These are phyloP conservation scores for Fusarium torulosum DNA, from an alignment of 2,329 filamentous ascomycete genomes.

Conservation along the genomic window DNA sequence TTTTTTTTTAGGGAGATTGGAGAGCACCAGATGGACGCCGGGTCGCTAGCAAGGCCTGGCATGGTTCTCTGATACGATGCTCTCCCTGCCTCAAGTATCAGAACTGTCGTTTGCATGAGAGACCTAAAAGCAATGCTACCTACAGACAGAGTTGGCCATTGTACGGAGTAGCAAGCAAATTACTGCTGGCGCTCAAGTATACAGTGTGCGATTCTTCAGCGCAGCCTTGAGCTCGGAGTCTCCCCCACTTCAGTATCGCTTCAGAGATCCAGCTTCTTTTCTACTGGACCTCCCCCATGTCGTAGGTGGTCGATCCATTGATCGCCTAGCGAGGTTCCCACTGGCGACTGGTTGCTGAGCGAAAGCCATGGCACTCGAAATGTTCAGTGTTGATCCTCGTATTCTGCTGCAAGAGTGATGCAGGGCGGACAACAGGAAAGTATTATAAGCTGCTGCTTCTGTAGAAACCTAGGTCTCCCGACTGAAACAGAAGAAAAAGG, in stretches of 20 bases:
- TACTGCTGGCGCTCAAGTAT: slow-evolving; percentile 34
- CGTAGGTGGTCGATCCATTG: slow-evolving; percentile 31
- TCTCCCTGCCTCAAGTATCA: slow-evolving; percentile 1
- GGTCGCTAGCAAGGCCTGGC: slow-evolving; percentile 6
- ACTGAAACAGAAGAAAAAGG: slow-evolving; percentile 1
- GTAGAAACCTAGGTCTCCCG: not conserved
- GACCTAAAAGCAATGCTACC: not conserved
- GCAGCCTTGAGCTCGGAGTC: slow-evolving; percentile 47
- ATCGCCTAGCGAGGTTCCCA: slow-evolving; percentile 18
- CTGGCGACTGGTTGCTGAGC: slow-evolving; percentile 9
- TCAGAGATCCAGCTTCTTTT: slow-evolving; percentile 23
- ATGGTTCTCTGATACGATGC: slow-evolving; percentile 4
- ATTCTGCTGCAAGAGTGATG: slow-evolving; percentile 23
- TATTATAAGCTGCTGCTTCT: not conserved
- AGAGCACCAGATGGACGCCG: slow-evolving; percentile 11
- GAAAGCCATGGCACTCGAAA: slow-evolving; percentile 5
- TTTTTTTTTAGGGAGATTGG: slow-evolving; percentile 15
- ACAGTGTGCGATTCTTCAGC: slow-evolving; percentile 44
- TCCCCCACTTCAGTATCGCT: slow-evolving; percentile 30
- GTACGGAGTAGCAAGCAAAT: slow-evolving; percentile 30
- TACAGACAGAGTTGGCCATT: too few relatives aligned
- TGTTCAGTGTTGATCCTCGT: slow-evolving; percentile 17
- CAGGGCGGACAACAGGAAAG: slow-evolving; percentile 21
- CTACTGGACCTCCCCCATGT: slow-evolving; percentile 17
- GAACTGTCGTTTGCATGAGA: not conserved